phyloP scores from a whole-genome alignment of 169 alveolate species.

The Cryptosporidium sp. region DNA sequence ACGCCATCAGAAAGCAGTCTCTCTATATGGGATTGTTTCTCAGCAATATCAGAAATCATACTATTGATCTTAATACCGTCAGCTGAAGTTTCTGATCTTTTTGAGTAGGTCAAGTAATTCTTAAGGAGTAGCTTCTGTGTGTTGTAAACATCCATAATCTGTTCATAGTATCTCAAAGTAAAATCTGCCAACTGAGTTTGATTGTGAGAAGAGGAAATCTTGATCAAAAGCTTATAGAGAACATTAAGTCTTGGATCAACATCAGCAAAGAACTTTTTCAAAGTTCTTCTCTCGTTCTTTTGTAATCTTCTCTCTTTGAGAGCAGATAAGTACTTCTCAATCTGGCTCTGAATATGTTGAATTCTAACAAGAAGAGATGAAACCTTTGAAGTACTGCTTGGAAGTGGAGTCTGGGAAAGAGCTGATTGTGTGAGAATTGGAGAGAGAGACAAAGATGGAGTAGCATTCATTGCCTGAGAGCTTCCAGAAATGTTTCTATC shows the following conservation, averaged over 20 bases:
- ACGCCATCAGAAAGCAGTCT: background rate
- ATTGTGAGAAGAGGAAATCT: constrained; percentile 10
- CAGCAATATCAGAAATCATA: background rate
- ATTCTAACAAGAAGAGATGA: constrained; percentile 41
- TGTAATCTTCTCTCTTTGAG: constrained; percentile 13
- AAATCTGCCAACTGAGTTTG: constrained; percentile 12
- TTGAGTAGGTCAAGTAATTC: constrained; percentile 14
- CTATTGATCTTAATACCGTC: constrained; percentile 52
- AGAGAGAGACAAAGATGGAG: constrained; percentile 50
- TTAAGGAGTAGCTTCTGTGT: constrained; percentile 15
- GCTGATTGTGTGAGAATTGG: constrained; percentile 49
- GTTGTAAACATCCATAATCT: background rate
- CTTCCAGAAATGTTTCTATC: constrained; percentile 21
- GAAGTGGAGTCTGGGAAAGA: constrained; percentile 32
- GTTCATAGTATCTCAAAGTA: constrained; percentile 6
- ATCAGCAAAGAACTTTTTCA: constrained; percentile 52
- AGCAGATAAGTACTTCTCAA: background rate
- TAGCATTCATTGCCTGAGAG: background rate
- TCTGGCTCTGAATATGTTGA: constrained; percentile 45
- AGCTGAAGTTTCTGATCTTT: constrained; percentile 43
- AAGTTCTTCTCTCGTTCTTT: constrained; percentile 26
- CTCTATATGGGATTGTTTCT: background rate
- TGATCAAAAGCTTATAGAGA: constrained; percentile 1
- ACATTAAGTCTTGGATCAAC: constrained; percentile 1
- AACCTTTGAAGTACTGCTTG: constrained; percentile 29